Evolutionary conservation across 2,329 filamentous ascomycete species (phyloP), one percentile per base, ranked within the genome.

Genomic region (Trichoderma sp.): DNA sequence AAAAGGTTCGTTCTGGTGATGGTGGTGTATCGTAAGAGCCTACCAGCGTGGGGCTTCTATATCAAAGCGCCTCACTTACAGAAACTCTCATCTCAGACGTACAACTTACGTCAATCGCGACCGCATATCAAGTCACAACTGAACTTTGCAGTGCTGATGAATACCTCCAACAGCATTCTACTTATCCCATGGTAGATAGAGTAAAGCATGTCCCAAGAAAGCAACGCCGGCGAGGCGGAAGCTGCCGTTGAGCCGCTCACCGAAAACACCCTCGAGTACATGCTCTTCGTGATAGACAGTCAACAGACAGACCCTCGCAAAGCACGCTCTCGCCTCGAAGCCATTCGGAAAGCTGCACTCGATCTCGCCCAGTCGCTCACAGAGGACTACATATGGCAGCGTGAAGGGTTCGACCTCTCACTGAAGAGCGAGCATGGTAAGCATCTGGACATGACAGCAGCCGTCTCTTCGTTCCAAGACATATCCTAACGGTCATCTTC

Each of bases 361-460:
- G 82, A 87, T 30, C 77, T 95, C n/a, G 75, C 78, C 5, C 86
- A 86, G 50, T 80, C 83, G 3, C 78, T 92, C 7, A 82, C 94
- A n/a, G 88, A 86, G 69, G 89, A 91, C 67, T 97, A 97, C 72
- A 96, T 99, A 68, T 99, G 95, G 95, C 95, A 99, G 75, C 87
- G 93, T 14, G 93, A 97, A 61, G 79, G 82, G 0, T 93, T 99
- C 68, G 83, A 82, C n/a, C 78, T 97, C 6, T 85, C 90, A 19
- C 81, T 81, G 72, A 89, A 81, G 77, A 89, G 78, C 61, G 79
- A 81, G 24, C 77, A 81, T 71, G 87, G 88, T 88, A 74, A 72
- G 80, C 68, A 19, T 34, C 5, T 6, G 54, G 54, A 24, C 21
- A 9, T 17, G 14, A 4, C 3, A 12, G 14, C 12, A n/a, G 17